phyloP scores from a whole-genome alignment of 140 eudicot species.

The Flaveria floridana region DNA sequence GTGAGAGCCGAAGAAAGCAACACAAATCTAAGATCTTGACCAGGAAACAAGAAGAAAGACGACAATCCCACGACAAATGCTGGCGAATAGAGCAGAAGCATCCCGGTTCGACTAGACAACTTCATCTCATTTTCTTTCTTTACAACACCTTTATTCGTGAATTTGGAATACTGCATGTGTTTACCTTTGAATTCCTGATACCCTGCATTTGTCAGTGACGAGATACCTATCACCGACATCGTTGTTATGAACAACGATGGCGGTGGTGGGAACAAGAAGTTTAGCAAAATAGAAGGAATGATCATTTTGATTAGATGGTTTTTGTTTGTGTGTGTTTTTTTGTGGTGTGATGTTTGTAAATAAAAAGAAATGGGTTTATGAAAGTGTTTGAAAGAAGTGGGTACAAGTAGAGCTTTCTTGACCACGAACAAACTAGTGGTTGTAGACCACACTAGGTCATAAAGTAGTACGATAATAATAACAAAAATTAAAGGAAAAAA shows the following conservation, averaged over 20 bases:
- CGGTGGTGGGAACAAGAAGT: constrained; percentile 57
- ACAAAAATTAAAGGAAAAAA: neutral
- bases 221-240: constrained; percentile 45
- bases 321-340: neutral
- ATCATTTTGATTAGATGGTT: constrained; percentile 15
- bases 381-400: neutral
- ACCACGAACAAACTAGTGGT: neutral
- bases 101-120: constrained; percentile 48
- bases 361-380: neutral
- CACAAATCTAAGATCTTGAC: constrained; percentile 40
- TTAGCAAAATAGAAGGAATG: constrained; percentile 31
- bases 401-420: neutral
- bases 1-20: constrained; percentile 53
- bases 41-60: constrained; percentile 39
- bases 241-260: constrained; percentile 49
- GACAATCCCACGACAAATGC: constrained; percentile 47
- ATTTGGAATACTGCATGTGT: constrained; percentile 66
- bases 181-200: constrained; percentile 52
- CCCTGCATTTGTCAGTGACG: constrained; percentile 44
- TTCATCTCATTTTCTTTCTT: constrained; percentile 18
- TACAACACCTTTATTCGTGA: constrained; percentile 33
- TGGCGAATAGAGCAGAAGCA: constrained; percentile 53
- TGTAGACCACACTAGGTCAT: neutral
- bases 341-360: neutral
- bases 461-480: too few species aligned